A percentile compares a stretch with the other conserved stretches of the same genome.
Conservation (phyloP, 2,329 filamentous ascomycete species). For the Colletotrichum eleusines region DNA sequence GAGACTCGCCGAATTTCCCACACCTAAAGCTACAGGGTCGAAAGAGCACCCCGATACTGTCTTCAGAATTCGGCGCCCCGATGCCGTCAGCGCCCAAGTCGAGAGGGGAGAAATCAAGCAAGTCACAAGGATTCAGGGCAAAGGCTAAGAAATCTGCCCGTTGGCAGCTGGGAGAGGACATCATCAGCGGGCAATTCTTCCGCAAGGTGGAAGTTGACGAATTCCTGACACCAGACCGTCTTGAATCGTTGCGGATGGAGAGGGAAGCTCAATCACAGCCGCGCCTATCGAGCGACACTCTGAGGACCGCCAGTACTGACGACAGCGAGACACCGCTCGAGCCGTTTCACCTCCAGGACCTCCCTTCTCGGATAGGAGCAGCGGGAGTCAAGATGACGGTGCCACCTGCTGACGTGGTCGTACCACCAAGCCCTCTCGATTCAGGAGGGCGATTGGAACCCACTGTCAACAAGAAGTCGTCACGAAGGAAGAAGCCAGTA, state of each 20-base stretch:
- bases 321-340: conserved; percentile 58
- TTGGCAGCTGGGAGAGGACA: conserved; percentile 68
- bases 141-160: conserved; percentile 53
- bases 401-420: conserved; percentile 47
- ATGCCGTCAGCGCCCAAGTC: conserved; percentile 50
- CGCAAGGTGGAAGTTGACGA: conserved; percentile 69
- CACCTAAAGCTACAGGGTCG: conserved; percentile 44
- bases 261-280: conserved; percentile 50
- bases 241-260: conserved; percentile 40
- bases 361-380: conserved; percentile 58
- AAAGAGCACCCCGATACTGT: conserved; percentile 43
- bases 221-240: conserved; percentile 65
- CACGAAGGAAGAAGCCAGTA: conserved; percentile 6
- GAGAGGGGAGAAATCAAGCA: conserved; percentile 58
- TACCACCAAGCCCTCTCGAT: conserved; percentile 45
- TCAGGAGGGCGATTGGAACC: conserved; percentile 45
- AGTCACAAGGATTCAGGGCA: conserved; percentile 44
- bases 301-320: conserved; percentile 46
- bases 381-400: conserved; percentile 50
- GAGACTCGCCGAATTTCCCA: conserved; percentile 11
- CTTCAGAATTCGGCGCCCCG: conserved; percentile 48
- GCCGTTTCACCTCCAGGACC: conserved; percentile 63
- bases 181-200: conserved; percentile 67
- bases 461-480: conserved; percentile 41
- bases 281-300: conserved; percentile 48